Base-by-base conservation (phyloP, 176 grass and related monocot genomes). In the Oryza glaberrima region DNA sequence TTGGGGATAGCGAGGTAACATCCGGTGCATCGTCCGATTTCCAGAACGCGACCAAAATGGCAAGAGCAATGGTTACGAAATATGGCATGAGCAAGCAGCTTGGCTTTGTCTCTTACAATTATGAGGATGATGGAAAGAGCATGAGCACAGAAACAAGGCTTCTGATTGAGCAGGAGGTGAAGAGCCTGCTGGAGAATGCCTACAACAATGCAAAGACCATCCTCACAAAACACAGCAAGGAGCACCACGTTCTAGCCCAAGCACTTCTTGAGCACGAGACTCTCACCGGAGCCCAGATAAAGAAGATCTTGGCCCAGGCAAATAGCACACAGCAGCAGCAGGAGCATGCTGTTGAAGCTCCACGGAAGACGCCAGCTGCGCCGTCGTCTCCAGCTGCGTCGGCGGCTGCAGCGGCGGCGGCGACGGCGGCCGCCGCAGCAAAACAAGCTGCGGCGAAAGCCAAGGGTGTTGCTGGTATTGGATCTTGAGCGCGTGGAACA, bases 171-270 rank as follows among this genome's bases (percentile, higher is more conserved):
- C 81, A 92, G 86, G 97, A 99, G 84, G 94, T 96, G 48, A 99
- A 86, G 69, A 88, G 77, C 56, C 91, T 96, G 47, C 86, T 99
- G 45, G 88, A 99, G 73, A 92, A 79, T 44, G 97, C 94, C 32
- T 99, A 99, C 74, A 94, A 85, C 77, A 99, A 99, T 76, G 97
- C 97, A 72, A 99, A 92, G 81, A 84, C 72, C 72, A 99, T 99
- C 75, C 85, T 99, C 51, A 91, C 79, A 16, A 88, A 92, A 65
- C 91, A 94, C 73, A 92, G 89, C 77, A 96, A 92, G 47, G 97
- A 96, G 82, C 90, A 92, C 46, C 97, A 99, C 82, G 88, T 67
- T 81, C 90, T 99, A 71, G 97, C 94, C 54, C 85, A 91, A 38
- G 92, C 97, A 40, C 94, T 94, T 83, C 90, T 99, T 72, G 94